Conservation (phyloP, 2,329 filamentous ascomycete species). For the Aureobasidium vineae region DNA sequence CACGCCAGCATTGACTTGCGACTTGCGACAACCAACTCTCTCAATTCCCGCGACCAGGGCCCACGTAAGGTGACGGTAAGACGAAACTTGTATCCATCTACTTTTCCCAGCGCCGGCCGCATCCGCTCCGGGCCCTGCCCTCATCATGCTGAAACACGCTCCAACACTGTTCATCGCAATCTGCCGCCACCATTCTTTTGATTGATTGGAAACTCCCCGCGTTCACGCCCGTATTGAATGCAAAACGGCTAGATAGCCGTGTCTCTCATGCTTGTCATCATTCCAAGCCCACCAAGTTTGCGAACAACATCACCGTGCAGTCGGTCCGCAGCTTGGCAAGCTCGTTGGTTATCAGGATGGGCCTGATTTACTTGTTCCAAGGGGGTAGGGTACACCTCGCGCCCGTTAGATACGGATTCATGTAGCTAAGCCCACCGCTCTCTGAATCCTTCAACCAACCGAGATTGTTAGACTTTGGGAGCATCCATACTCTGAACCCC, state of each 20-base stretch:
- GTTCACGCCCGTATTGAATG: conserved; percentile 1
- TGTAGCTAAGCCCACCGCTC: conserved; percentile 13
- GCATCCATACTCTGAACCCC: background rate
- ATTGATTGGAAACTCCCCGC: conserved; percentile 23
- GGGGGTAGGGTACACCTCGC: background rate
- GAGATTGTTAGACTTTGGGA: conserved; percentile 2
- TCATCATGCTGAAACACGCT: conserved; percentile 16
- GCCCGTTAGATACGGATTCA: conserved; percentile 16
- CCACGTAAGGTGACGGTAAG: conserved; percentile 9
- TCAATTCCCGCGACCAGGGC: background rate
- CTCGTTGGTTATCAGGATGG: background rate
- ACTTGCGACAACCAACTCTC: background rate
- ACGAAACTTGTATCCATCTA: conserved; percentile 1
- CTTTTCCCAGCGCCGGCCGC: background rate
- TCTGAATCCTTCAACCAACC: conserved; percentile 6
- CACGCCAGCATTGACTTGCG: conserved; percentile 2
- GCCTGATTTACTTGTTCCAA: background rate
- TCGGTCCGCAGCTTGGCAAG: background rate
- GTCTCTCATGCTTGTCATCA: conserved; percentile 10
- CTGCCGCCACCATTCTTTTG: conserved; percentile 11
- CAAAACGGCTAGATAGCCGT: conserved; percentile 9
- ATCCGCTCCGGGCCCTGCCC: conserved; percentile 17
- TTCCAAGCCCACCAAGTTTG: background rate
- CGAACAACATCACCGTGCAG: conserved; percentile 8
- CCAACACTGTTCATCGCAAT: conserved; percentile 17